Percentiles rank a stretch among this genome's conserved stretches.
Conservation (phyloP, 2,329 filamentous ascomycete species). For the Eutypa lata region DNA sequence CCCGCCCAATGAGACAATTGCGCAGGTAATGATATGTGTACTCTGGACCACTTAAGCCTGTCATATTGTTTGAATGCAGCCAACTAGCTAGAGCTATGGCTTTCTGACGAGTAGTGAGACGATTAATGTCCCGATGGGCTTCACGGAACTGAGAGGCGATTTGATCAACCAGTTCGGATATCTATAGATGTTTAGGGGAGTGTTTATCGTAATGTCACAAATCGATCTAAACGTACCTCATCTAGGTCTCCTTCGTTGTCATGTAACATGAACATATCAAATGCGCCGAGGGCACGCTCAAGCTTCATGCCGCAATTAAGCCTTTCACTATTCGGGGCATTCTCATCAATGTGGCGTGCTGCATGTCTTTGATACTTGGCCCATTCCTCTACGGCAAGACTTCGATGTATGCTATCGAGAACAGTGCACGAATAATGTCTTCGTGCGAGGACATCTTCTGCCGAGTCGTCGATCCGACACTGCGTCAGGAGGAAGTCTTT, state of each 20-base stretch:
- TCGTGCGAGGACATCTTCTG: constrained; percentile 69
- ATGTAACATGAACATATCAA: constrained; percentile 84
- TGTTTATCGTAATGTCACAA: not conserved
- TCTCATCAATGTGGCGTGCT: constrained; percentile 19
- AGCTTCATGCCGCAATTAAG: constrained; percentile 53
- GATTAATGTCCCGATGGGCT: constrained; percentile 50
- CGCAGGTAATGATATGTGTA: constrained; percentile 73
- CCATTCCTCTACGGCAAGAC: constrained; percentile 78
- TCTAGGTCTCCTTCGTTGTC: constrained; percentile 70
- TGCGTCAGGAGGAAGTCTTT: constrained; percentile 79
- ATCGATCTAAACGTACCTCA: constrained; percentile 46
- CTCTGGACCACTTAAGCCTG: constrained; percentile 64
- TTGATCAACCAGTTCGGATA: constrained; percentile 61
- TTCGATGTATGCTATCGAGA: constrained; percentile 77
- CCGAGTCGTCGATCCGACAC: constrained; percentile 53
- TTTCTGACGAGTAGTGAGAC: constrained; percentile 61
- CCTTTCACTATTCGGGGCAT: constrained; percentile 23
- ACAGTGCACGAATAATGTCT: constrained; percentile 75
- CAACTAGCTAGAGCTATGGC: constrained; percentile 67
- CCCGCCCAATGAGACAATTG: constrained; percentile 85
- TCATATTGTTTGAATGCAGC: constrained; percentile 65
- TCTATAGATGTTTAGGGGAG: constrained; percentile 37
- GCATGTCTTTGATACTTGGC: constrained; percentile 44
- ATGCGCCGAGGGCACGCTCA: constrained; percentile 74
- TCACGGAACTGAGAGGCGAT: constrained; percentile 56